These are phyloP conservation scores for Trichosporon asahii DNA, from an alignment of 1,284 basidiomycete genomes.

Conservation along the genomic window DNA sequence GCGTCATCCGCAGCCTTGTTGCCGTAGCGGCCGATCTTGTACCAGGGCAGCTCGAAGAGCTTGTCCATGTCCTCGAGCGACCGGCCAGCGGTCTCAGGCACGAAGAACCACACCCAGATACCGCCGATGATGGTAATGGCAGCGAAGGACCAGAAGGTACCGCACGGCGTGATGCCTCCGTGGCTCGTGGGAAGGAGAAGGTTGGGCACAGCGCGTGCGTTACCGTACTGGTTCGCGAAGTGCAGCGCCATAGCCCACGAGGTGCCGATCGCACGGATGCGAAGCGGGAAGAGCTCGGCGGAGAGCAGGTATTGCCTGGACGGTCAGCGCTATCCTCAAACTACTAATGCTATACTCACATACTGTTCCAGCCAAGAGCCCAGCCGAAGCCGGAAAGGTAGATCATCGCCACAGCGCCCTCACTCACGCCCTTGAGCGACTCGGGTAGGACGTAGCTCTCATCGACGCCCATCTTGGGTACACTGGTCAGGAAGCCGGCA, in stretches of 20 bases:
- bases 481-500: background rate
- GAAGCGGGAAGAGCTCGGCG: slow-evolving; percentile 18
- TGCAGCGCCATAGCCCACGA: slow-evolving; percentile 16
- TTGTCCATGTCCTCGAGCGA: slow-evolving; percentile 25
- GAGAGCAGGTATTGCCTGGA: slow-evolving; percentile 18
- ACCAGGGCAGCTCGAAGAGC: slow-evolving; percentile 24
- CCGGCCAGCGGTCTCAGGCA: slow-evolving; percentile 32
- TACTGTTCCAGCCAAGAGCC: slow-evolving; percentile 10
- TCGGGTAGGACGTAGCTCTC: background rate
- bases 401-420: slow-evolving; percentile 9
- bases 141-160: slow-evolving; percentile 36
- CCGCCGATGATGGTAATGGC: slow-evolving; percentile 25
- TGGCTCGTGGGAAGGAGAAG: slow-evolving; percentile 9
- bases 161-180: slow-evolving; percentile 20
- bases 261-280: slow-evolving; percentile 15
- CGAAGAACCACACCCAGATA: slow-evolving; percentile 30
- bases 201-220: slow-evolving; percentile 20
- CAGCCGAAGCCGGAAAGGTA: slow-evolving; percentile 9
- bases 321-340: background rate
- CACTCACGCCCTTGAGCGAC: background rate
- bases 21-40: slow-evolving; percentile 20
- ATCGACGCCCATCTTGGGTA: background rate
- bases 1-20: slow-evolving; percentile 11
- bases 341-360: background rate
- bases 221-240: slow-evolving; percentile 18